Percentiles rank a stretch among this genome's conserved stretches.
Conservation (phyloP, 1,284 basidiomycete genomes). For the Puccinia brachypodii region DNA sequence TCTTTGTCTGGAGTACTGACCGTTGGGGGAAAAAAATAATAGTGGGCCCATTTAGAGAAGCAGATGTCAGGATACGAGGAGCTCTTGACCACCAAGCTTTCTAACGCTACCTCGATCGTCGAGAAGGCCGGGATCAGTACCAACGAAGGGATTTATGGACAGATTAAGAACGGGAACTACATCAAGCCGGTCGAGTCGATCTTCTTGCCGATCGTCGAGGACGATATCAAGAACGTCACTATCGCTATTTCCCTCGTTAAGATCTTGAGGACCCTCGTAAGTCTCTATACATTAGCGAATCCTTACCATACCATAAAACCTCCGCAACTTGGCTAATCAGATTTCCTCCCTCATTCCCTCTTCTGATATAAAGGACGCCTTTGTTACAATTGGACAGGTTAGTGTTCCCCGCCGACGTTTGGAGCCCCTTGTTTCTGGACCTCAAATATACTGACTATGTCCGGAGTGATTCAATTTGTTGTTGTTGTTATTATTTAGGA, state of each 20-base stretch:
- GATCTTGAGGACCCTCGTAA: conserved; percentile 35
- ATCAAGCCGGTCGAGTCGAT: conserved; percentile 34
- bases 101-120: conserved; percentile 20
- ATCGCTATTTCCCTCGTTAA: conserved; percentile 37
- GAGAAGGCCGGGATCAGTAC: conserved; percentile 40
- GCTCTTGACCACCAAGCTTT: conserved; percentile 24
- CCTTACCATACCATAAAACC: background rate
- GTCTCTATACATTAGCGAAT: background rate
- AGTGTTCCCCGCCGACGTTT: background rate
- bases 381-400: conserved; percentile 44
- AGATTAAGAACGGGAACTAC: conserved; percentile 40
- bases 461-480: background rate
- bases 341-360: background rate
- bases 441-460: background rate
- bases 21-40: background rate
- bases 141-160: conserved; percentile 46
- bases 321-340: no score
- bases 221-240: conserved; percentile 48
- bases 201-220: conserved; percentile 37
- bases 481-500: conserved; percentile 18
- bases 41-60: conserved; percentile 48
- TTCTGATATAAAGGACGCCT: conserved; percentile 28
- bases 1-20: background rate
- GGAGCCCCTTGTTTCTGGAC: background rate
- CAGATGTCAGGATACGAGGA: conserved; percentile 44